Evolutionary conservation across 2,329 filamentous ascomycete genomes (phyloP), one percentile per base, ranked within the genome.

Genomic region (Fusarium sp.): DNA sequence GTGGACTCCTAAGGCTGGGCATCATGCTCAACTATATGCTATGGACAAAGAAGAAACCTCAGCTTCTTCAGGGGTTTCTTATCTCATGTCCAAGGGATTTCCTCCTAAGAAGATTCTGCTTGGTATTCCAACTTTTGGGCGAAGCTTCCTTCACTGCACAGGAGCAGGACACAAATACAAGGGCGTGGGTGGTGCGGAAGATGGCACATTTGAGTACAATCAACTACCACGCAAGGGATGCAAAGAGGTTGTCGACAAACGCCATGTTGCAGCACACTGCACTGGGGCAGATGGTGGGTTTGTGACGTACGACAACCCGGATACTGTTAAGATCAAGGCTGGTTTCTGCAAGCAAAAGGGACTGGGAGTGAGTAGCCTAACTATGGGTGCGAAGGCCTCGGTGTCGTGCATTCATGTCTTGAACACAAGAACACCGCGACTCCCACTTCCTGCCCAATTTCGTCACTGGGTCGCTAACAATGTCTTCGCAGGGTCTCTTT

Each of bases 281-380:
- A 83, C 90, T 4, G 92, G 92, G 10, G 90, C 87, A 4, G 92
- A 94, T 75, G 92, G 92, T 7, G 93, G 92, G 0, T 95, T 94
- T 73, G 89, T 95, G 45, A 92, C 89, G 4, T 96, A 95, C 79
- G 93, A 96, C 80, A 94, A 92, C 72, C 90, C 91, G 8, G 88
- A 91, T 46, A 94, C 93, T 6, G 93, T 95, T 38, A 87, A 87
- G 80, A 87, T 90, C 80, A 96, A 96, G 82, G 93, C 92, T 4
- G 83, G 85, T 11, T 95, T 91, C 79, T 93, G 91, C 80, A 91
- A 89, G 76, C 88, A 92, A 75, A 91, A 91, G 75, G 87, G 88
- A 33, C 83, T 96, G 23, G 93, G 91, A 33, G 88, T 90, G 79
- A 80, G 86, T 85, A 37, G 49, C 63, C 60, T 46, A 62, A 58